phyloP scores from a whole-genome alignment of 176 grass and related monocot genomes.

The Oryza officinalis region DNA sequence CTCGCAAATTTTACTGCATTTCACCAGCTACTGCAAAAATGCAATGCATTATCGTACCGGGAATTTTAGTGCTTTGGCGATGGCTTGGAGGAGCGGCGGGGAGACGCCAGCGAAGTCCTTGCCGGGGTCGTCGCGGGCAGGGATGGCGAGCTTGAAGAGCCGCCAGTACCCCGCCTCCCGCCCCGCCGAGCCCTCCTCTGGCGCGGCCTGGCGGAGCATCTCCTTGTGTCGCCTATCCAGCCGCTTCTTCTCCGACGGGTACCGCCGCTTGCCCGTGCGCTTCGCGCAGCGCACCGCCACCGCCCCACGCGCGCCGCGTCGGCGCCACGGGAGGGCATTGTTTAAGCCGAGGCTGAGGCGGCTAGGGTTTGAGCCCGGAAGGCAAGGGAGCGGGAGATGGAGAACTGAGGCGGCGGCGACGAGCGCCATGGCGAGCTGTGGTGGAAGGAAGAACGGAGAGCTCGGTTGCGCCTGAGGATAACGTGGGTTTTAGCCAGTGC shows the following conservation, averaged over 20 bases:
- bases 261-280: conserved; percentile 82
- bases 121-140: conserved; percentile 79
- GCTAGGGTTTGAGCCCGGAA: neutral
- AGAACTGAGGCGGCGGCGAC: conserved; percentile 31
- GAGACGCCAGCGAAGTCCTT: conserved; percentile 81
- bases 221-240: conserved; percentile 54
- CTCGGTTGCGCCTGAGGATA: conserved; percentile 37
- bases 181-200: conserved; percentile 40
- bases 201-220: conserved; percentile 42
- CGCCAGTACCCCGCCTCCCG: conserved; percentile 76
- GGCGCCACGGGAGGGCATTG: conserved; percentile 24
- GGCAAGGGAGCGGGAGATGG: neutral
- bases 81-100: conserved; percentile 76
- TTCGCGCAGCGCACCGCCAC: conserved; percentile 54
- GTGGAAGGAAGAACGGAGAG: neutral
- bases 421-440: conserved; percentile 38
- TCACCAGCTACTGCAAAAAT: neutral
- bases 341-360: neutral
- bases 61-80: conserved; percentile 90
- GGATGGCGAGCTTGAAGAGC: conserved; percentile 78
- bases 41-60: conserved; percentile 43
- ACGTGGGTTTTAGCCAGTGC: conserved; percentile 34
- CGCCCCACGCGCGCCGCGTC: conserved; percentile 6
- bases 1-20: neutral
- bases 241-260: conserved; percentile 96